Evolutionary conservation across 495 filamentous ascomycete genomes (phyloP).

Genomic region (Podospora pseudocomata): DNA sequence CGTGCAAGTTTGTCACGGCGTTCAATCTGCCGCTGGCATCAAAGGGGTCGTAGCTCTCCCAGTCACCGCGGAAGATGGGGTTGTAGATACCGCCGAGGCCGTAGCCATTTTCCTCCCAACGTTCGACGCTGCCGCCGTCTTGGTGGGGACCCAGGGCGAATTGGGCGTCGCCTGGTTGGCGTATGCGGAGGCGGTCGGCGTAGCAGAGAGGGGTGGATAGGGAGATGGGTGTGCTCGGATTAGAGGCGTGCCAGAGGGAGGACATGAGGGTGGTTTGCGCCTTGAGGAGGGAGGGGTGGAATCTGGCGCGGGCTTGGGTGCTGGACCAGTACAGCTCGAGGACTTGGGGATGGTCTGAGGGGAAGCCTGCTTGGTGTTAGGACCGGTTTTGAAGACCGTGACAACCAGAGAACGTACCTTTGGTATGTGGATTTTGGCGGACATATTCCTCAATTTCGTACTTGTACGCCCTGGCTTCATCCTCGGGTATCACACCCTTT

Average conservation of each 20-base stretch:
- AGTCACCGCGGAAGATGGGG: constrained; percentile 66
- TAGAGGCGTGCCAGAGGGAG: constrained; percentile 63
- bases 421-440: constrained; percentile 55
- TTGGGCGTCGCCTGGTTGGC: constrained; percentile 66
- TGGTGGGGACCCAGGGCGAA: constrained; percentile 86
- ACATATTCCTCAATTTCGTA: constrained; percentile 58
- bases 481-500: constrained; percentile 57
- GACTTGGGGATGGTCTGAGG: constrained; percentile 61
- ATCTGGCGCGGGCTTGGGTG: constrained; percentile 67
- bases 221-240: constrained; percentile 58
- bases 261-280: constrained; percentile 70
- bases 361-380: constrained; percentile 45
- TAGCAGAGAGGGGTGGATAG: constrained; percentile 63
- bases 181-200: constrained; percentile 78
- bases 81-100: constrained; percentile 65
- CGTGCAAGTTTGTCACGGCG: constrained; percentile 72
- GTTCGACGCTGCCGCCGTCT: constrained; percentile 79
- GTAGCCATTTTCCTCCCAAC: constrained; percentile 83
- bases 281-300: constrained; percentile 65
- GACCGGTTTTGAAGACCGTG: constrained; percentile 4
- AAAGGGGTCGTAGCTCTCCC: constrained; percentile 76
- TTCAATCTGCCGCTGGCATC: constrained; percentile 65
- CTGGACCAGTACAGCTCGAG: constrained; percentile 89
- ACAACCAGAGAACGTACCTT: constrained; percentile 36
- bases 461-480: constrained; percentile 57